phyloP scores from a whole-genome alignment of 768 basidiomycete genomes.

The Lentinula boryana region DNA sequence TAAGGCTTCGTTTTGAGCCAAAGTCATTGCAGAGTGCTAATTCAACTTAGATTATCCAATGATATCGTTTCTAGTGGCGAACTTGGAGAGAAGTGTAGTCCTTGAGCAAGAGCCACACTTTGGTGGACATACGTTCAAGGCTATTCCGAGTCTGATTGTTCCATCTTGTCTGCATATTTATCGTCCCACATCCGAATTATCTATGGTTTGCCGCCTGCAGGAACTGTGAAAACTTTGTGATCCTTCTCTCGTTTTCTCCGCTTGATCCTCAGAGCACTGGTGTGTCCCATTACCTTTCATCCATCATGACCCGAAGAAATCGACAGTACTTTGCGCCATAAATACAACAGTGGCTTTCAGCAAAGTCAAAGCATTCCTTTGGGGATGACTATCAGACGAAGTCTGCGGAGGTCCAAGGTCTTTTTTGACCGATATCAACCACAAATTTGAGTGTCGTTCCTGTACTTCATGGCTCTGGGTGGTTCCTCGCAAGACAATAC shows the following conservation, averaged over 20 bases:
- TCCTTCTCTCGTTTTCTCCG: neutral
- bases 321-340: neutral
- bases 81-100: neutral
- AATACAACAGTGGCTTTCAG: neutral
- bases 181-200: neutral
- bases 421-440: neutral
- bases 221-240: neutral
- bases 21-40: neutral
- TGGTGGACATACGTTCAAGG: no score
- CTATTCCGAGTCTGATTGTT: neutral
- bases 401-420: neutral
- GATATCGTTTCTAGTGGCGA: neutral
- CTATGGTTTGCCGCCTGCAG: neutral
- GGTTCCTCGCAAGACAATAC: no score
- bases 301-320: neutral
- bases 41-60: neutral
- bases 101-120: no score
- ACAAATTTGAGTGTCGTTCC: neutral
- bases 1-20: neutral
- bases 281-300: neutral
- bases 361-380: neutral
- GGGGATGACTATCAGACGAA: neutral
- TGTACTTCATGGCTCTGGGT: neutral
- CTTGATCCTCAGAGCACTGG: neutral
- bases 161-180: neutral